Base-by-base conservation (phyloP, 2,329 filamentous ascomycete species). In the Fusarium sp. region DNA sequence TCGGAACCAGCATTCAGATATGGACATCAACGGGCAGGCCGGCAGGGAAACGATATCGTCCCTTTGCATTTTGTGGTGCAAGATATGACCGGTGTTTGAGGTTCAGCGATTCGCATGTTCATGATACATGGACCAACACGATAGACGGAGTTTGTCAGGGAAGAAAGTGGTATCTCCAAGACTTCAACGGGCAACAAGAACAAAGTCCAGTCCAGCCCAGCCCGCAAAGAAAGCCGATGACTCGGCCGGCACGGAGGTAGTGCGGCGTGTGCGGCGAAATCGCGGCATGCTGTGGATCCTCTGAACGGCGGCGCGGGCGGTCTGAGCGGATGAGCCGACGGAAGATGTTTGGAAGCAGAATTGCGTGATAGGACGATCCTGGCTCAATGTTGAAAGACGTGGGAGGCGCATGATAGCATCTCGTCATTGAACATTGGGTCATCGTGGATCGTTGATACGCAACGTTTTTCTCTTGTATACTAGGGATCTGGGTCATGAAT, bases 191-290 rank as follows among this genome's bases (percentile, higher is more conserved):
- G 58, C 48, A 66, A 46, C 54, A 50, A 60, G 46, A 57, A 55
- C 47, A 57, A 69, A 57, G 39, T 62, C 31, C 28, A 68, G 55
- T 61, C 68, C 66, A 58, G 37, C 64, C 43, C 35, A 69, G 57
- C 55, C 71, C 66, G 61, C 68, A 41, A 61, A 57, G 35, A 23
- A 54, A 57, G 50, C 66, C 57, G 66, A 68, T 46, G 31, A 64
- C 52, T 74, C 58, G 68, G 61, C 63, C 57, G 63, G 57, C 58
- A 57, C 56, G 70, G 72, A 69, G 58, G 28, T 66, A 59, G 43
- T 53, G 70, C 70, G 72, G 72, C 68, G 60, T 68, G 42, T 72
- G 72, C 72, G 72, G 72, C 68, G 52, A 70, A 74, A 73, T 53
- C 49, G 72, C 72, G 72, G 72, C 72, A 74, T 64, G 58, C 41